A percentile compares a stretch with the other conserved stretches of the same genome.
Evolutionary conservation across 2,329 filamentous ascomycete species (phyloP).

Genomic region (Pyrenophora seminiperda): DNA sequence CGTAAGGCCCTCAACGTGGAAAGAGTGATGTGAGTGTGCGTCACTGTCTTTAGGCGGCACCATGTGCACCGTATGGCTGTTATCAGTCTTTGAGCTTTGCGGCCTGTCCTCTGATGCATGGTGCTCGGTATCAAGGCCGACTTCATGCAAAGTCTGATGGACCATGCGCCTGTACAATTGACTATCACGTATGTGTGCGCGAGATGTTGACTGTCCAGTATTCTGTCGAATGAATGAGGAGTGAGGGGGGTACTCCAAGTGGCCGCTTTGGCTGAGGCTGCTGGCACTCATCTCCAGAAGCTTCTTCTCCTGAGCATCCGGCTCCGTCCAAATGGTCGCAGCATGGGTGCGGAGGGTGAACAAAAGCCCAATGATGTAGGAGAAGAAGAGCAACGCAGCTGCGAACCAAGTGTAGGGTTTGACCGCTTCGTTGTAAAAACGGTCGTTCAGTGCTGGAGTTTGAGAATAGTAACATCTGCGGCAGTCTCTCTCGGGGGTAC

Average conservation of each 20-base stretch:
- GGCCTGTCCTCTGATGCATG: conserved; percentile 51
- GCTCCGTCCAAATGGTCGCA: conserved; percentile 94
- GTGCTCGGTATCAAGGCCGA: conserved; percentile 67
- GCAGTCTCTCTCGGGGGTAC: conserved; percentile 70
- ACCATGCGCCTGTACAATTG: conserved; percentile 92
- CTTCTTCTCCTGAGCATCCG: conserved; percentile 55
- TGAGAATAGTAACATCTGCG: conserved; percentile 94
- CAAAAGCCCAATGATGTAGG: conserved; percentile 90
- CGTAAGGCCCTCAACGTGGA: conserved; percentile 68
- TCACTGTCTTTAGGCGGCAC: conserved; percentile 46
- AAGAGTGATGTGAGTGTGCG: conserved; percentile 52
- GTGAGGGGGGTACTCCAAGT: conserved; percentile 35
- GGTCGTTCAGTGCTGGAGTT: conserved; percentile 78
- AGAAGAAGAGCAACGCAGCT: conserved; percentile 82
- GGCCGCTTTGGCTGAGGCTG: conserved; percentile 39
- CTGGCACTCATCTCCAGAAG: conserved; percentile 46
- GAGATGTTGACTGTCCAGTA: conserved; percentile 37
- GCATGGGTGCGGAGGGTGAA: conserved; percentile 96
- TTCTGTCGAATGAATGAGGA: conserved; percentile 38
- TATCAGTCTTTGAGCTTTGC: conserved; percentile 29
- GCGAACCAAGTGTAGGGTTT: conserved; percentile 92
- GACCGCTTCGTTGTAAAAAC: conserved; percentile 89
- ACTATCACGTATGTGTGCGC: conserved; percentile 77
- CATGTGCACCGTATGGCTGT: conserved; percentile 42
- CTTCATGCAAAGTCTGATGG: conserved; percentile 84